Base-by-base conservation (phyloP, 2,329 filamentous ascomycete genomes). In the Aspergillus novofumigatus region DNA sequence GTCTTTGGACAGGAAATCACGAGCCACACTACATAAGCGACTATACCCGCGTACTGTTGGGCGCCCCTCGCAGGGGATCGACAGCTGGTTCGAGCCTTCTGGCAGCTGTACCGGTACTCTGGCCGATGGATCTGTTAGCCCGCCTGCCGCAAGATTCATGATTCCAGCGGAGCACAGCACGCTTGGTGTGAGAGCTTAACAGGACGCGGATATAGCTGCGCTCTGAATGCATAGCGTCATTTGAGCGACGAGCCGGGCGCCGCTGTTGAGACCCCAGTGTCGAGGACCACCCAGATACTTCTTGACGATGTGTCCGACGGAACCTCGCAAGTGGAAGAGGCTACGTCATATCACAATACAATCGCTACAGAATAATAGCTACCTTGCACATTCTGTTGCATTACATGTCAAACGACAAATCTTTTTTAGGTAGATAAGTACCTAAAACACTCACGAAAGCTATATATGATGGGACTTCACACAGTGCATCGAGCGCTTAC, bases 381-480 rank as follows among this genome's bases (percentile, higher is more conserved):
- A 51, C 49, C 20, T 20, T 6, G n/a, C 23, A 47, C 21, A 25
- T 29, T 49, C 25, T 38, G 32, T 38, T 14, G 14, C 21, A 23
- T 25, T 47, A 47, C 17, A 45, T 45, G 42, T 47, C 44, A 25
- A 26, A 47, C 3, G 44, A 47, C 23, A 49, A 50, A 50, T 26
- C 47, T 45, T 32, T n/a, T 42, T 47, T 41, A 52, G 20, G 45
- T 35, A 45, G 25, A 38, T 48, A 52, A 32, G 51, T 44, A 52
- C 35, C 25, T 38, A 52, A 41, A n/a, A 8, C 38, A 20, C 21
- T 49, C 9, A 49, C 26, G 26, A 55, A 51, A 65, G 51, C 56
- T 59, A 60, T 58, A 42, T 47, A 47, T 47, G 44, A 47, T 47
- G 44, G 11, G 8, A 10, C 21, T 47, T 26, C 21, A 23, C 44